Evolutionary conservation across 768 basidiomycete species (phyloP).

Genomic region (Leccinum disarticulatum): DNA sequence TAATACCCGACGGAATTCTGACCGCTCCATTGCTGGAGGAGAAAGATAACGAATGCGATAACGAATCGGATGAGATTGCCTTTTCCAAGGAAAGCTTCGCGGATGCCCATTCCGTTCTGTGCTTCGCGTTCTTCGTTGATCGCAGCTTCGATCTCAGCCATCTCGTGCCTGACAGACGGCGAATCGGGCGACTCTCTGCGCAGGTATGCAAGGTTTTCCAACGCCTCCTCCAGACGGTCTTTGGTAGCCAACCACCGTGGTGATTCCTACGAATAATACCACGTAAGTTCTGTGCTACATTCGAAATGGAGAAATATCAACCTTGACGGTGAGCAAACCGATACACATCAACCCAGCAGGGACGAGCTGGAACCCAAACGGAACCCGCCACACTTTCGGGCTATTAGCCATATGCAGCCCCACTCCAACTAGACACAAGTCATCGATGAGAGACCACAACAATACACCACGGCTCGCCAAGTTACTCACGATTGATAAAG

Average conservation of each 20-base stretch:
- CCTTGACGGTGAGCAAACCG: constrained; percentile 67
- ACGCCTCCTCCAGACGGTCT: constrained; percentile 52
- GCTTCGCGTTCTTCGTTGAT: constrained; percentile 71
- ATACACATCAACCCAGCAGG: constrained; percentile 70
- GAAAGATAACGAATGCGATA: constrained; percentile 80
- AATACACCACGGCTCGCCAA: neutral
- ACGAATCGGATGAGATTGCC: constrained; percentile 82
- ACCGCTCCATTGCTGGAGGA: constrained; percentile 81
- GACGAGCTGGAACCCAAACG: constrained; percentile 73
- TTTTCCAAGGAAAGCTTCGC: constrained; percentile 75
- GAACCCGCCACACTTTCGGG: constrained; percentile 62
- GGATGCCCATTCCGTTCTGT: constrained; percentile 61
- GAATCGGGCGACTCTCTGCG: constrained; percentile 46
- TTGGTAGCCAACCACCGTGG: constrained; percentile 75
- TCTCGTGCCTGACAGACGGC: constrained; percentile 52
- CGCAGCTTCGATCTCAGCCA: constrained; percentile 81
- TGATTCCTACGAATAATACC: constrained; percentile 49
- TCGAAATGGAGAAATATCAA: constrained; percentile 8
- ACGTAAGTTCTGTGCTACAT: constrained; percentile 12
- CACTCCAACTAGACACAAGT: constrained; percentile 50
- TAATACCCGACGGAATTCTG: constrained; percentile 83
- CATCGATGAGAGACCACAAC: constrained; percentile 3
- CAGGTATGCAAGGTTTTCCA: constrained; percentile 62
- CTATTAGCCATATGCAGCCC: constrained; percentile 49
- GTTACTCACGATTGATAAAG: constrained; percentile 68